Base-by-base conservation (phyloP, 2,329 filamentous ascomycete species). In the Alternaria ventricosa region DNA sequence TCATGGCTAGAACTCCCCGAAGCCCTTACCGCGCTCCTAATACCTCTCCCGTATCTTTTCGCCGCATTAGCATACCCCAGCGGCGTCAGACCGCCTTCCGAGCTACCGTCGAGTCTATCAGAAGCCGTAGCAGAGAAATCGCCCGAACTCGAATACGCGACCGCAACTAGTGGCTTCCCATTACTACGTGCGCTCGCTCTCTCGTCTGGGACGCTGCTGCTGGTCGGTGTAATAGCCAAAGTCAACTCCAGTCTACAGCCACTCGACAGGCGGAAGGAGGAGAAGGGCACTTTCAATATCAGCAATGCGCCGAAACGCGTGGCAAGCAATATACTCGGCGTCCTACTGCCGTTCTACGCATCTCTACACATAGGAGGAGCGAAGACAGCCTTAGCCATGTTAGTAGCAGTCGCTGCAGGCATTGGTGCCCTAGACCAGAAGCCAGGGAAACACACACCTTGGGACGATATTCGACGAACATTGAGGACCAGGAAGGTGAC, bases 311-410 rank as follows among this genome's bases (percentile, higher is more conserved):
- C 69, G 12, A 65, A 54, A 41, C 71, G 71, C 47, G 73, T 79
- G 18, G 54, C 78, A 15, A 68, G 75, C 18, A 82, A 79, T 54
- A 70, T 80, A n/a, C 60, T 80, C 28, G 79, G 83, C 18, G 71
- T 86, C 22, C 76, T 81, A 4, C 70, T 89, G 28, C 87, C 87
- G 1, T 85, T 87, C 69, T 89, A 87, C 71, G 85, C 87, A 9
- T 76, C 85, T 0, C 80, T 87, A 65, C 83, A 87, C 60, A 74
- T 89, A 12, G 87, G 87, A 9, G 86, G 85, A 12, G 81, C 84
- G 60, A 79, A 84, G 57, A 84, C 85, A n/a, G 84, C 85, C 11
- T 75, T 88, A n/a, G 66, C 84, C 3, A 66, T 88, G 27, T 75
- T 88, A 46, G 74, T 83, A 33, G 81, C 83, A 8, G 67, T 82